Evolutionary conservation across 208 protist species (phyloP), one percentile per base, ranked within the genome.

Genomic region (Novymonas esmeraldas): DNA sequence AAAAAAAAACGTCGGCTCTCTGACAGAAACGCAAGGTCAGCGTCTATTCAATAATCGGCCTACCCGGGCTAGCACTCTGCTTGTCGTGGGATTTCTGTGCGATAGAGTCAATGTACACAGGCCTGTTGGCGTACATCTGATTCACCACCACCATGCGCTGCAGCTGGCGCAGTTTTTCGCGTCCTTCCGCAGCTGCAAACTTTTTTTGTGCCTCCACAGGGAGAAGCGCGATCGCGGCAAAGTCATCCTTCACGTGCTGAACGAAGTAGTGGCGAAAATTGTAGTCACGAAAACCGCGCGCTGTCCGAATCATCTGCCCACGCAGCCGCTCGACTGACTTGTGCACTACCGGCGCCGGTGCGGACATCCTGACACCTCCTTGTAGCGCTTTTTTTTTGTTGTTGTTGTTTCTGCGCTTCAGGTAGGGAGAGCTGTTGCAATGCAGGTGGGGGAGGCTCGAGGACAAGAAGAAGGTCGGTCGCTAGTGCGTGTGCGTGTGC

Each of bases 221-320:
- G 31, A 85, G 70, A 46, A 75, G 73, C 31, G 73, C 70, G 33
- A 90, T 60, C 7, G 64, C 76, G 2, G 70, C 56, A 51, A 96
- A 90, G 66, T 92, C 79, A 28, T 94, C 87, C 59, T 90, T 92
- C 24, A 89, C 78, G 49, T 93, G 88, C 33, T 85, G 68, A 13
- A 92, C 81, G 74, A 96, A 96, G 52, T 96, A 96, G 39, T 81
- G 57, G 34, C 91, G 81, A 38, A 96, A 96, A 73, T 96, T 96
- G 75, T 96, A 96, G 70, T 96, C 91, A 39, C 78, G 72, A 55
- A 96, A 94, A 20, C 71, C 70, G 28, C 72, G 70, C 0, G 91
- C 88, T 20, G 82, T 81, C 2, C 74, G 71, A 11, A 94, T 48
- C 70, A 92, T 78, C 29, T 83, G 75, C 3, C 58, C 66, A 26